Evolutionary conservation across 179 eudicot genomes (phyloP).

Genomic region (Spinacia oleracea): DNA sequence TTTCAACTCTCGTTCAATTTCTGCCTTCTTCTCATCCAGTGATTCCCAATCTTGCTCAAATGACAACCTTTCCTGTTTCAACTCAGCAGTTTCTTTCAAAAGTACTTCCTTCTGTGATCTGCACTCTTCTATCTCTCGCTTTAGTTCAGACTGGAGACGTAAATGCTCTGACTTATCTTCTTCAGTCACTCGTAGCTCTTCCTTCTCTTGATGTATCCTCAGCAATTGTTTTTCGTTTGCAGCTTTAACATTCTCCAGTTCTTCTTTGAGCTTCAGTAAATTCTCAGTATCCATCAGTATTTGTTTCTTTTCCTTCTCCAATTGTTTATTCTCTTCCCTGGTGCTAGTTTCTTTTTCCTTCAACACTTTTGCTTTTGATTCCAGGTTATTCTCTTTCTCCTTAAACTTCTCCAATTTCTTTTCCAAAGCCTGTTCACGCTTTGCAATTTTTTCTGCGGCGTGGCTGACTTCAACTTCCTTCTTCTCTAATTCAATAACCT

Average conservation of each 20-base stretch:
- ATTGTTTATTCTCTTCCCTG: slow-evolving; percentile 57
- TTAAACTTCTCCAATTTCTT: slow-evolving; percentile 70
- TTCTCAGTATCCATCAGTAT: slow-evolving; percentile 52
- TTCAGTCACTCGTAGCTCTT: slow-evolving; percentile 61
- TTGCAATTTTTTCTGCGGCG: slow-evolving; percentile 63
- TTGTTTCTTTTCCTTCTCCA: slow-evolving; percentile 60
- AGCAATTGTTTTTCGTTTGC: slow-evolving; percentile 47
- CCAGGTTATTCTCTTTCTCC: slow-evolving; percentile 74
- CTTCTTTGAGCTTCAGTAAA: slow-evolving; percentile 47
- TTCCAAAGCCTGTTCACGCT: slow-evolving; percentile 71
- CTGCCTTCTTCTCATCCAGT: slow-evolving; percentile 70
- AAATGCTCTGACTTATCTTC: slow-evolving; percentile 62
- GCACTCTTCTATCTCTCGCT: slow-evolving; percentile 64
- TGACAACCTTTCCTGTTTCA: slow-evolving; percentile 66
- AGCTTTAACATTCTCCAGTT: slow-evolving; percentile 58
- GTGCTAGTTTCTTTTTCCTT: slow-evolving; percentile 68
- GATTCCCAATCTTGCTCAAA: slow-evolving; percentile 94
- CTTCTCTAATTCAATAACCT: slow-evolving; percentile 48
- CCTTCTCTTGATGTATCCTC: slow-evolving; percentile 55
- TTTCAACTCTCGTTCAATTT: slow-evolving; percentile 44
- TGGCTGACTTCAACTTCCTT: slow-evolving; percentile 65
- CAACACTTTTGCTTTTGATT: slow-evolving; percentile 45
- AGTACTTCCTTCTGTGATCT: slow-evolving; percentile 58
- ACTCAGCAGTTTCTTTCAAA: slow-evolving; percentile 61
- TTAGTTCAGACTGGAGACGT: slow-evolving; percentile 62